A percentile compares a stretch with the other conserved stretches of the same genome.
These are phyloP conservation scores for Solanum etuberosum DNA, from an alignment of 257 asterid genomes.

Conservation along the genomic window DNA sequence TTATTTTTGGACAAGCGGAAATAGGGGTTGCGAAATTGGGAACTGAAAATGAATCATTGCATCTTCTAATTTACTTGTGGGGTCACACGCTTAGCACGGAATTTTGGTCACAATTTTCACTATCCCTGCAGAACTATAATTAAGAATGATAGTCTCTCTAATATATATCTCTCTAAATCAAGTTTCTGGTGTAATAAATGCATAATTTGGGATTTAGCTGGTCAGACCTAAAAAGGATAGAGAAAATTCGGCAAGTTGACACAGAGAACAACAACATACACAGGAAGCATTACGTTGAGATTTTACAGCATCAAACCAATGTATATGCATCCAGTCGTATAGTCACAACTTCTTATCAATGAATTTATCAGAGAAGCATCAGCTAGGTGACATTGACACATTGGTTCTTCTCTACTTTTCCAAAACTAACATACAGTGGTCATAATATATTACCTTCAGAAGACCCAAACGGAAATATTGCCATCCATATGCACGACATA, in stretches of 20 bases:
- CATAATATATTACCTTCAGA: conserved; percentile 45
- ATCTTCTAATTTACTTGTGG: neutral
- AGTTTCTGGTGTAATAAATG: neutral
- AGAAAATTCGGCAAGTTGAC: neutral
- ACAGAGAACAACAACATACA: neutral
- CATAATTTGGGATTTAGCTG: neutral
- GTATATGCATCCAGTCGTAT: neutral
- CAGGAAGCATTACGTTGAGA: neutral
- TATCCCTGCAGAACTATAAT: neutral
- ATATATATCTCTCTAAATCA: neutral
- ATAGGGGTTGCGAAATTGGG: neutral
- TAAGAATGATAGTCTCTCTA: neutral
- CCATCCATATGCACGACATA: conserved; percentile 80
- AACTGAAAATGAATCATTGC: neutral
- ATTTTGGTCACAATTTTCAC: neutral
- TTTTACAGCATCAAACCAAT: neutral
- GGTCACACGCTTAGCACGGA: neutral
- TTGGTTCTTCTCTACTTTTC: neutral
- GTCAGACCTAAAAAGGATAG: neutral
- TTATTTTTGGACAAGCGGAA: neutral
- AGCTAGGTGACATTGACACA: neutral
- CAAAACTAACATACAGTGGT: neutral
- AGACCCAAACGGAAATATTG: conserved; percentile 69
- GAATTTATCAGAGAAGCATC: neutral
- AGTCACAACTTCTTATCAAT: neutral